A percentile compares a stretch with the other conserved stretches of the same genome.
These are phyloP conservation scores for Syzygium malaccense DNA, from an alignment of 441 rosid genomes.

Conservation along the genomic window DNA sequence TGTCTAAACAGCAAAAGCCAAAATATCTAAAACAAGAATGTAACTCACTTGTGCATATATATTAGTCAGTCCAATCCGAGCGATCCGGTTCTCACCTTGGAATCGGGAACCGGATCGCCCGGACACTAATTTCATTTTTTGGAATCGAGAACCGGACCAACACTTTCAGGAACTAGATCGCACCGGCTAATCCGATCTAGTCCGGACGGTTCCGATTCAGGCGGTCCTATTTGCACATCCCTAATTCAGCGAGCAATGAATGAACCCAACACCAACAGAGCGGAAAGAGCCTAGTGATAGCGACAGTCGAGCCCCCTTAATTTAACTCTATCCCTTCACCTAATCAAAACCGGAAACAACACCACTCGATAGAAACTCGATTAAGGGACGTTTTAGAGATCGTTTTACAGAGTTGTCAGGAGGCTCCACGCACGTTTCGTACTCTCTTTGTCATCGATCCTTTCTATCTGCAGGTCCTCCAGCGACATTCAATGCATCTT, in stretches of 20 bases:
- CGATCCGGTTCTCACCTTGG: neutral
- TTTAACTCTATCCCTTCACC: neutral
- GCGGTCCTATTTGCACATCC: neutral
- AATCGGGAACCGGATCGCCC: accelerated
- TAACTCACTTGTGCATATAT: no score
- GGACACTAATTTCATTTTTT: no score
- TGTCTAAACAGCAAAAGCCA: no score
- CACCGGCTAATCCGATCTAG: accelerated
- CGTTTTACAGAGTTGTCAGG: no score
- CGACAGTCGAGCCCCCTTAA: neutral
- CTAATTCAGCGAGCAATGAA: neutral
- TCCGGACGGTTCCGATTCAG: accelerated
- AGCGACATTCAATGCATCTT: no score
- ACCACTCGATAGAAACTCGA: no score
- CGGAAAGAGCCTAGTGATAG: neutral
- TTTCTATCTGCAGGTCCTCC: no score
- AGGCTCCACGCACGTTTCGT: no score
- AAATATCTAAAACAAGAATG: no score
- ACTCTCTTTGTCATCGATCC: no score
- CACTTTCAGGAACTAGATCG: accelerated
- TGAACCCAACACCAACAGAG: neutral
- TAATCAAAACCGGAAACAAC: neutral
- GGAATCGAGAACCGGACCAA: accelerated
- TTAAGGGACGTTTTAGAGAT: no score
- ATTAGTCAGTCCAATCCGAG: neutral